Conservation (phyloP, 225 moss, liverwort and hornwort species). For the Thuidium tamariscinum region DNA sequence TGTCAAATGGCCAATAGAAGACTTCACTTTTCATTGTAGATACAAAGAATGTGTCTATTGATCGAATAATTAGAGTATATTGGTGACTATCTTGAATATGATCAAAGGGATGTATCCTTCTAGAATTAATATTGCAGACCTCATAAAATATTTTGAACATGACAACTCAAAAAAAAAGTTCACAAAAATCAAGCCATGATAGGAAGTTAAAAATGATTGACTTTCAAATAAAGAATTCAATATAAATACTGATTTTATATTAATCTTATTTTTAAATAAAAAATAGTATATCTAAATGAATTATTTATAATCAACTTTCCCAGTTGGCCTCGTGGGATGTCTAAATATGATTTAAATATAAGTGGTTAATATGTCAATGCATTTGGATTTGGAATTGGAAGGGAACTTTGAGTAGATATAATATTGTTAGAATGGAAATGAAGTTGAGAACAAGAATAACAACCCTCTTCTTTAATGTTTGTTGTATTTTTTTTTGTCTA, state of each 20-base stretch:
- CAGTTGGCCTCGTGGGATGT: rapidly evolving
- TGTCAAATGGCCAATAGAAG: no score
- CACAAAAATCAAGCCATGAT: rapidly evolving
- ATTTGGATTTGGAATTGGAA: background rate
- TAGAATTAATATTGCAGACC: rapidly evolving
- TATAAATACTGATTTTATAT: no score
- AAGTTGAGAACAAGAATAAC: rapidly evolving
- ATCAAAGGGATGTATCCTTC: rapidly evolving
- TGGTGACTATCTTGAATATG: background rate
- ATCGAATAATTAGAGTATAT: background rate
- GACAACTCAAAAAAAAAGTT: rapidly evolving
- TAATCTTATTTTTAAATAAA: background rate
- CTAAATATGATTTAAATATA: rapidly evolving
- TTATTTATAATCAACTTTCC: background rate
- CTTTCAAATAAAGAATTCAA: background rate
- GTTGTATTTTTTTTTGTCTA: background rate
- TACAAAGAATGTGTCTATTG: background rate
- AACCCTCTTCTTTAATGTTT: background rate
- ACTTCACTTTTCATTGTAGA: background rate
- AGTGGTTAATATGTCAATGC: background rate
- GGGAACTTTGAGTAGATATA: rapidly evolving
- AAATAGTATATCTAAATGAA: background rate
- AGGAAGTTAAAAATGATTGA: background rate
- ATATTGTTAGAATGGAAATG: background rate
- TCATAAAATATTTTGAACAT: background rate